phyloP scores from a whole-genome alignment of 2,329 filamentous ascomycete genomes.

The Drechslera avenae region DNA sequence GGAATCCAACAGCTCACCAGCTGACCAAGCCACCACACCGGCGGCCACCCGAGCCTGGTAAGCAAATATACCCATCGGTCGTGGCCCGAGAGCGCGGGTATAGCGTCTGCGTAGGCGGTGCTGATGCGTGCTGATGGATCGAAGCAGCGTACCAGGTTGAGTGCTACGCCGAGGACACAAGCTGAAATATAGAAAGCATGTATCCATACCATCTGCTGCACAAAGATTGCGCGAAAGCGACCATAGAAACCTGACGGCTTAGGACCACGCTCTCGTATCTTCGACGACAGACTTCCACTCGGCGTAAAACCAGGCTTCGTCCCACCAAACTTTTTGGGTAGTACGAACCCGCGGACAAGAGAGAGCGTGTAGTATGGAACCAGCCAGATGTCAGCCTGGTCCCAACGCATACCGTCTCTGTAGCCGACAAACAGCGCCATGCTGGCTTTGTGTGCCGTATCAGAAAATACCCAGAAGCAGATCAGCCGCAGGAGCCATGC shows the following conservation, averaged over 20 bases:
- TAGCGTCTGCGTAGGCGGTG: background rate
- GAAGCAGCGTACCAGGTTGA: conserved; percentile 1
- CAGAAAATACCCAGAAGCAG: background rate
- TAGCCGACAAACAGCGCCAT: background rate
- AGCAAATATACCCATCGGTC: background rate
- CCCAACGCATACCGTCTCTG: conserved; percentile 2
- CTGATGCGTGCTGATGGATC: background rate
- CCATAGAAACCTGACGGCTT: background rate
- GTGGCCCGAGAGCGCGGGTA: background rate
- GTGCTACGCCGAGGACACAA: background rate
- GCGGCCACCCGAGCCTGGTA: conserved; percentile 3
- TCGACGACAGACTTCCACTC: background rate
- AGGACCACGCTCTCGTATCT: background rate
- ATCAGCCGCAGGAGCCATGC: background rate
- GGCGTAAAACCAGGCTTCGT: conserved; percentile 1
- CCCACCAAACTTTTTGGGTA: background rate
- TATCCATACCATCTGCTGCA: conserved; percentile 3
- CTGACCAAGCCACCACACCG: conserved; percentile 3
- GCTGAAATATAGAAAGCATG: background rate
- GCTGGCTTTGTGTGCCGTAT: background rate
- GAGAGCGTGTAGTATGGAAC: background rate
- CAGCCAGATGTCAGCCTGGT: background rate
- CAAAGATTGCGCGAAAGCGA: background rate
- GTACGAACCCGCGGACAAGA: background rate
- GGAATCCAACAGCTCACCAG: conserved; percentile 1